A percentile compares a stretch with the other conserved stretches of the same genome.
phyloP scores from a whole-genome alignment of 2,329 filamentous ascomycete genomes.

The Dothidotthia symphoricarpi region DNA sequence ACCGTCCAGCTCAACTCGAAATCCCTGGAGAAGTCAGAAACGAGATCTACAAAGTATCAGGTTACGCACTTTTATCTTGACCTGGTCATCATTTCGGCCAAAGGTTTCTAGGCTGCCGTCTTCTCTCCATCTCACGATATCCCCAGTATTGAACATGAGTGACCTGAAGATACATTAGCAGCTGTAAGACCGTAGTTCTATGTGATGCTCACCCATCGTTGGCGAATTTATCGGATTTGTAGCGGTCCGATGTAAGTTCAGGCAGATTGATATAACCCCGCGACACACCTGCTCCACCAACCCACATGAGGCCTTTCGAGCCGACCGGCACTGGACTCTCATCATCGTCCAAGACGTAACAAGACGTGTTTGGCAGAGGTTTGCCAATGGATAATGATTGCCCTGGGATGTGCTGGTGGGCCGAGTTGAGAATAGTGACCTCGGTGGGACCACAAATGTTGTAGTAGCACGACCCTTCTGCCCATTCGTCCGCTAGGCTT shows the following conservation, averaged over 20 bases:
- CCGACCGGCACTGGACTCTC: slow-evolving; percentile 50
- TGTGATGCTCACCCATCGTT: slow-evolving; percentile 48
- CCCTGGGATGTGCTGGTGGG: slow-evolving; percentile 52
- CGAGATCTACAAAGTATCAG: background rate
- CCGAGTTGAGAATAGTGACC: slow-evolving; percentile 60
- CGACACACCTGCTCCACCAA: slow-evolving; percentile 56
- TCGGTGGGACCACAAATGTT: slow-evolving; percentile 63
- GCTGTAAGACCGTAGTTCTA: background rate
- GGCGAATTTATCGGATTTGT: slow-evolving; percentile 53
- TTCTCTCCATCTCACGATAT: slow-evolving; percentile 55
- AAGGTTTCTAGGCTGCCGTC: slow-evolving; percentile 57
- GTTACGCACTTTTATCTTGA: slow-evolving; percentile 54
- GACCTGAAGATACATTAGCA: slow-evolving; percentile 16
- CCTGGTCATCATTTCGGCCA: slow-evolving; percentile 60
- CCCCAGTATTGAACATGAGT: slow-evolving; percentile 61
- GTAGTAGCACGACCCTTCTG: slow-evolving; percentile 42
- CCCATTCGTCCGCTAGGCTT: slow-evolving; percentile 58
- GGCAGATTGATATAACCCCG: slow-evolving; percentile 57
- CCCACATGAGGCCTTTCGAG: slow-evolving; percentile 56
- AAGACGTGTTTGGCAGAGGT: slow-evolving; percentile 57
- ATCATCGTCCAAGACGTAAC: slow-evolving; percentile 55
- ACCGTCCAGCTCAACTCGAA: slow-evolving; percentile 61
- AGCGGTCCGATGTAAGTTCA: slow-evolving; percentile 52
- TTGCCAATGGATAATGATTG: slow-evolving; percentile 53
- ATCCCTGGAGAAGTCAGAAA: slow-evolving; percentile 45